phyloP scores from a whole-genome alignment of 2,329 filamentous ascomycete genomes.

The Colletotrichum cuscutae region DNA sequence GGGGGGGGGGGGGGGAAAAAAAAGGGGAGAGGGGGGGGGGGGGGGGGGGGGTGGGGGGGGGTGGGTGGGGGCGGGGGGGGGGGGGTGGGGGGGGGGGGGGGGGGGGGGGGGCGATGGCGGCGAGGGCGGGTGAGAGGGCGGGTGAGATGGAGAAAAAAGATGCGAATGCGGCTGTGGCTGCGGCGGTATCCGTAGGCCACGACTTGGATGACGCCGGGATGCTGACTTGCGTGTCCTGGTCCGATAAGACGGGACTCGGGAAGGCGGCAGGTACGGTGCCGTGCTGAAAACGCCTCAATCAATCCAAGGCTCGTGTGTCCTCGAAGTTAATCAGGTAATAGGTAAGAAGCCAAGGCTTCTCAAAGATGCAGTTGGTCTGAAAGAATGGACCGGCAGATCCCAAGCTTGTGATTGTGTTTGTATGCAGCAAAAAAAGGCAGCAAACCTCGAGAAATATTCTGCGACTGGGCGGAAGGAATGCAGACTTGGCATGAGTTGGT shows the following conservation, averaged over 20 bases:
- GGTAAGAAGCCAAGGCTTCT: no score
- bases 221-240: conserved; percentile 2
- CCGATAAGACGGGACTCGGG: neutral
- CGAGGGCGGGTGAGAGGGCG: neutral
- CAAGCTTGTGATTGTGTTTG: neutral
- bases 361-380: neutral
- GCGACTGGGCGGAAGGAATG: neutral
- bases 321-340: no score
- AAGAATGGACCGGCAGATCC: neutral
- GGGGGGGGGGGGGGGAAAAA: neutral
- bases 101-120: neutral
- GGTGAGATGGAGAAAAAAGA: neutral
- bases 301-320: no score
- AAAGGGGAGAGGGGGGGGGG: no score
- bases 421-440: neutral
- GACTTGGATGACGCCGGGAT: conserved; percentile 13
- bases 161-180: conserved; percentile 4
- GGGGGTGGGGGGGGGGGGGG: neutral
- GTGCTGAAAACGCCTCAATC: no score
- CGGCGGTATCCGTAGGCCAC: conserved; percentile 19
- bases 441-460: neutral
- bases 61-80: no score
- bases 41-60: no score
- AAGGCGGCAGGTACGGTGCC: neutral
- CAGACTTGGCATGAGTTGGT: conserved; percentile 17